Evolutionary conservation across 768 basidiomycete genomes (phyloP), one percentile per base, ranked within the genome.

Genomic region (Lactifluus echinatus): DNA sequence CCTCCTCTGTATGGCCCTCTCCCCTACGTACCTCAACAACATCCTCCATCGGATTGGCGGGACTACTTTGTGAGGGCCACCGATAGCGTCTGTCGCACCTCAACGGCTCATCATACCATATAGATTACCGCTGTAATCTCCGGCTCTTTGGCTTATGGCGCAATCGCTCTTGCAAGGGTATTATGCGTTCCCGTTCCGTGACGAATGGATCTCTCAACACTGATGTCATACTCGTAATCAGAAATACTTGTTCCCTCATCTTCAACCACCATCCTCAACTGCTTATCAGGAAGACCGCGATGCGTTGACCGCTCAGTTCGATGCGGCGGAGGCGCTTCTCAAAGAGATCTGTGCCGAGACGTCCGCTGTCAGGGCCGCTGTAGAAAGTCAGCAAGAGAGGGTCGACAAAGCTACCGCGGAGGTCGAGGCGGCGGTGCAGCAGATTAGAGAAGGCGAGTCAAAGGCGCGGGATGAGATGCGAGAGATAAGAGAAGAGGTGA

Each of bases 61-160:
- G 96, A 99, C 72, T 92, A 95, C 70, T 99, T 98, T 69, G 93
- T 94, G 67, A 66, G 89, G 74, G 19, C 50, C 24, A 29, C 63
- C 49, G 45, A 42, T 33, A 24, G 24, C 39, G 45, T 15, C 21
- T 8, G 49, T 33, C 15, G 53, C 48, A 63, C 66, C 63, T 68
- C 63, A 14, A 37, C 8, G 23, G n/a, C 37, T 51, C 21, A 53
- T 26, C 6, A 14, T 19, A 48, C 15, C 48, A 31, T 19, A 8
- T 67, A 97, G 94, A 94, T 99, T 65, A 91, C 94, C 68, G 85
- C 87, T 12, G 86, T 97, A 33, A 75, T 98, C 17, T 93, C 93
- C 40, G 93, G 95, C 1, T 81, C 87, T 6, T 72, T 94, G 5
- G 80, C 83, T 8, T 96, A 90, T 67, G 87, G 90, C 4, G 83